Evolutionary conservation across 2,329 filamentous ascomycete genomes (phyloP).

Genomic region (Fusarium illudens): DNA sequence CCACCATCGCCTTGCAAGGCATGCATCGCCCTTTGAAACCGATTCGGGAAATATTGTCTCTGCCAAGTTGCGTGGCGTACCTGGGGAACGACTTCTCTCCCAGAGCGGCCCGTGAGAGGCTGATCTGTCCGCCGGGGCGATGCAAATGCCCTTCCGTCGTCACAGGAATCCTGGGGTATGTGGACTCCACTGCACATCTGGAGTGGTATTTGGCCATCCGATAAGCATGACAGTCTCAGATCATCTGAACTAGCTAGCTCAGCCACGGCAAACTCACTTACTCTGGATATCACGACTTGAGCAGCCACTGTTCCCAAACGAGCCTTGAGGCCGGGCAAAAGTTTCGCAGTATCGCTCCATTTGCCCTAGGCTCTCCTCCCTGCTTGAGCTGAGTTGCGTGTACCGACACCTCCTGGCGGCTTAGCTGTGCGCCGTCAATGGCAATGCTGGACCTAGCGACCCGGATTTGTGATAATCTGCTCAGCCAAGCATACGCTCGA

Average conservation of each 20-base stretch:
- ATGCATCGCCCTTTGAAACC: not conserved
- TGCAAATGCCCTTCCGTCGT: not conserved
- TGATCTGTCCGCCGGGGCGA: conserved; percentile 9
- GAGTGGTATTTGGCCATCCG: not conserved
- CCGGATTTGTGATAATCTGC: not conserved
- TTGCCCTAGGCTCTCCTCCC: not conserved
- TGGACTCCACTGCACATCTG: conserved; percentile 2
- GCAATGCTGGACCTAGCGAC: not conserved
- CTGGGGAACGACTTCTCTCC: not conserved
- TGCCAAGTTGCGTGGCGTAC: conserved; percentile 12
- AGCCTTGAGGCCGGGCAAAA: not conserved
- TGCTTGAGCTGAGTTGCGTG: conserved; percentile 10
- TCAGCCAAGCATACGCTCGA: not conserved
- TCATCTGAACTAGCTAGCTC: conserved; percentile 1
- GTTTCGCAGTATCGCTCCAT: not conserved
- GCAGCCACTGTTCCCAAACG: not conserved
- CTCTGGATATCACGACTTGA: not conserved
- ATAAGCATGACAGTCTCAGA: conserved; percentile 5
- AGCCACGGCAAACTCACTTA: conserved; percentile 1
- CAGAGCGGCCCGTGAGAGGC: not conserved
- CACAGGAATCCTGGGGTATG: conserved; percentile 19
- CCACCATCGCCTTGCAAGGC: conserved; percentile 13
- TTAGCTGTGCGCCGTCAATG: not conserved
- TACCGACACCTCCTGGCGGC: not conserved
- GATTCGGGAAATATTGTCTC: not conserved